Percentiles rank a stretch among this genome's conserved stretches.
Conservation (phyloP, 371 early-diverging fungal genomes). For the Actinomortierella ambigua region DNA sequence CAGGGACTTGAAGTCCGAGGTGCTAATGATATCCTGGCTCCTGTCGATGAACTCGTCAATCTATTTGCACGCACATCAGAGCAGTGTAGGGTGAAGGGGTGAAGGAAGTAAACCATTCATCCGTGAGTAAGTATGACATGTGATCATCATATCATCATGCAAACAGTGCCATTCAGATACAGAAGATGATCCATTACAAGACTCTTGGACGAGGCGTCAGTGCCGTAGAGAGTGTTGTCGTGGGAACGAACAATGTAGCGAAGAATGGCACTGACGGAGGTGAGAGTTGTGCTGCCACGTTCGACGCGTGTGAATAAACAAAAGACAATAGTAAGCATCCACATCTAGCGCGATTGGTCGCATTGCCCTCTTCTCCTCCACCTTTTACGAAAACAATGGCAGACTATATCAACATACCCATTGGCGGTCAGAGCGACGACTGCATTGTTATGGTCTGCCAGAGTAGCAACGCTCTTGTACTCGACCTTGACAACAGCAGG, state of each 20-base stretch:
- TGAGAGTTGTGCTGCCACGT: slow-evolving; percentile 36
- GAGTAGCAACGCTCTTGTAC: slow-evolving; percentile 42
- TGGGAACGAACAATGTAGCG: slow-evolving; percentile 45
- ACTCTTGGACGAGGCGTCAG: slow-evolving; percentile 36
- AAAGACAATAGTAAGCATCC: neutral
- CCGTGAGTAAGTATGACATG: neutral
- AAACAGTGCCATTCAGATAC: neutral
- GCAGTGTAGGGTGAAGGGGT: neutral
- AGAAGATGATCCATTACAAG: slow-evolving; percentile 11
- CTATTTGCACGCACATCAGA: slow-evolving; percentile 18
- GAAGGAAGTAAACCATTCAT: neutral
- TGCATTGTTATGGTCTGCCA: slow-evolving; percentile 45
- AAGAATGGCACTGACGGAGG: slow-evolving; percentile 34
- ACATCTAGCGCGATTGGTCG: too few species aligned
- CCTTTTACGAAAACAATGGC: neutral
- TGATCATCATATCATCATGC: neutral
- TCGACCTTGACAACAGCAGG: slow-evolving; percentile 42
- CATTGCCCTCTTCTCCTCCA: neutral
- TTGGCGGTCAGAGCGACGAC: slow-evolving; percentile 24
- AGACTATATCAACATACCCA: slow-evolving; percentile 15
- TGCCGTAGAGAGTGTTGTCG: slow-evolving; percentile 41
- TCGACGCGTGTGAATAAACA: too few species aligned
- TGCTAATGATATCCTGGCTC: slow-evolving; percentile 59
- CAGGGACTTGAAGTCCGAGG: slow-evolving; percentile 76
- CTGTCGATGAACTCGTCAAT: slow-evolving; percentile 72